phyloP scores from a whole-genome alignment of 371 early-diverging fungal species.

The Amoeboaphelidium protococcarum region DNA sequence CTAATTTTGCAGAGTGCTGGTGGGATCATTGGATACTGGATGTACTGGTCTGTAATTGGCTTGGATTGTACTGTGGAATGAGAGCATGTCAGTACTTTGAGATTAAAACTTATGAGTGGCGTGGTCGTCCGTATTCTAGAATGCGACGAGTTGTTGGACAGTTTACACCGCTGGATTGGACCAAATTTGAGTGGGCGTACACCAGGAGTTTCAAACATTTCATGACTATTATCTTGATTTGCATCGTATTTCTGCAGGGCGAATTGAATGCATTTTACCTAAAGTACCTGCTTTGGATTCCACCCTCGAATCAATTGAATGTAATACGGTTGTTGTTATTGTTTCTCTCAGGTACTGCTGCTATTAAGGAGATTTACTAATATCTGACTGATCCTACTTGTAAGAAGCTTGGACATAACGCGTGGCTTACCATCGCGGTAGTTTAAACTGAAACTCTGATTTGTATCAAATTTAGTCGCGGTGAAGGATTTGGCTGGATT shows the following conservation, averaged over 20 bases:
- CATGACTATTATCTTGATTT: conserved; percentile 30
- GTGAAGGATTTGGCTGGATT: too few species aligned
- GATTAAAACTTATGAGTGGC: conserved; percentile 84
- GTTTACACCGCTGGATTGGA: conserved; percentile 84
- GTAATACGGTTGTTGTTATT: conserved; percentile 42
- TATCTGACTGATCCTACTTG: conserved; percentile 37
- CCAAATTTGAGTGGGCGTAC: conserved; percentile 60
- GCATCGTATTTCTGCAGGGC: conserved; percentile 33
- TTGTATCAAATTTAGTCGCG: conserved; percentile 56
- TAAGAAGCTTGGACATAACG: conserved; percentile 43
- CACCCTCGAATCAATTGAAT: conserved; percentile 61
- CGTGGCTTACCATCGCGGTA: conserved; percentile 63
- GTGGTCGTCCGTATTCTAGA: conserved; percentile 56
- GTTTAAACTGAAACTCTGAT: conserved; percentile 69
- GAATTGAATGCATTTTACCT: conserved; percentile 84
- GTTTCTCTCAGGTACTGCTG: conserved; percentile 61
- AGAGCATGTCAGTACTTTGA: conserved; percentile 84
- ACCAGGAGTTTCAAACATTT: conserved; percentile 50
- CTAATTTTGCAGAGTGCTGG: conserved; percentile 96
- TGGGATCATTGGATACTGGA: conserved; percentile 98
- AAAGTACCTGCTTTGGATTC: conserved; percentile 77
- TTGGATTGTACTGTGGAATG: conserved; percentile 76
- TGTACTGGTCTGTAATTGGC: conserved; percentile 77
- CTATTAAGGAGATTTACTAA: conserved; percentile 67
- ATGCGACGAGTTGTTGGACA: conserved; percentile 64